Conservation (phyloP, 140 eudicot species). For the Erigeron philadelphicus region DNA sequence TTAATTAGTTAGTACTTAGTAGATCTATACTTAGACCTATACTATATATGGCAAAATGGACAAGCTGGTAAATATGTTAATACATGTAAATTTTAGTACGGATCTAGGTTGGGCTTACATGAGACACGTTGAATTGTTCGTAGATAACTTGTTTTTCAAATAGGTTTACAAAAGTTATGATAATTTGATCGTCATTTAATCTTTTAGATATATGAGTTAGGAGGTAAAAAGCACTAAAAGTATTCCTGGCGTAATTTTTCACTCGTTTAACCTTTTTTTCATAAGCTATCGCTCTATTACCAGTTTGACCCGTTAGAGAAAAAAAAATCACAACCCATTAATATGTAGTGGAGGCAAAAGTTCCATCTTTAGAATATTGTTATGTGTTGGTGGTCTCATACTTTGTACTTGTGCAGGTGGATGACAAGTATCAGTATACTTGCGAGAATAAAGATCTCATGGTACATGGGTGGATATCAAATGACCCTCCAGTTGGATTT, state of each 20-base stretch:
- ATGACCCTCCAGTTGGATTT: slow-evolving; percentile 62
- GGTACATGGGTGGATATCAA: slow-evolving; percentile 87
- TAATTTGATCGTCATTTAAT: neutral
- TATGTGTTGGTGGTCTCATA: neutral
- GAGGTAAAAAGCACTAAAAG: neutral
- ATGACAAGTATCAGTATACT: slow-evolving; percentile 84
- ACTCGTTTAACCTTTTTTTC: neutral
- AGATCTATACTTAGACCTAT: neutral
- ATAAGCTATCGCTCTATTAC: neutral
- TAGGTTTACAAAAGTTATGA: neutral
- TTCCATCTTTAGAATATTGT: neutral
- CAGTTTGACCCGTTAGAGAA: neutral
- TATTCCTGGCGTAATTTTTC: neutral
- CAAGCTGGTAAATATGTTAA: neutral
- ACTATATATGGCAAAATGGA: neutral
- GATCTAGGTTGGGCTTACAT: neutral
- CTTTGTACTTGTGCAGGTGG: slow-evolving; percentile 45
- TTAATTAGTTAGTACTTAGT: neutral
- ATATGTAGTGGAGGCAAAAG: neutral
- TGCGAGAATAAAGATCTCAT: slow-evolving; percentile 56
- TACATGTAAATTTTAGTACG: neutral
- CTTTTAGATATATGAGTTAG: neutral
- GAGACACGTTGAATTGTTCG: neutral
- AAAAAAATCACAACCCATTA: neutral
- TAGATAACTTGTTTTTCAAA: neutral